phyloP scores from a whole-genome alignment of 1,284 basidiomycete species.

The Polyporus tsugae region DNA sequence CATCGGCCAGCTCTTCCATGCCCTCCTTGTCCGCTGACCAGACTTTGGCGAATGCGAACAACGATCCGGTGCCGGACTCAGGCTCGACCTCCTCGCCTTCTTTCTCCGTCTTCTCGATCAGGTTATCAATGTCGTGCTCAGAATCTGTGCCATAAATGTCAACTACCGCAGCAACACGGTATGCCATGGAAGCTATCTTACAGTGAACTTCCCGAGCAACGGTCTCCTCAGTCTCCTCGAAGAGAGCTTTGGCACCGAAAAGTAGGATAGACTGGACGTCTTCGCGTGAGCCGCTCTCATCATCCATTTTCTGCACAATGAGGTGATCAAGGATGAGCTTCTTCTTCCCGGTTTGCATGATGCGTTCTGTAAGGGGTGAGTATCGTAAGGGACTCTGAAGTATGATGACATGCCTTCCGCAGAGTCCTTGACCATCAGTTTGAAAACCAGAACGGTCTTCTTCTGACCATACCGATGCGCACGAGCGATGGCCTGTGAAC shows the following conservation, averaged over 20 bases:
- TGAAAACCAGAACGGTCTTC: constrained; percentile 90
- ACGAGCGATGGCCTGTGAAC: constrained; percentile 83
- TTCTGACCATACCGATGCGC: constrained; percentile 86
- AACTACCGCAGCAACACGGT: neutral
- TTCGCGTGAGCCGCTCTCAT: constrained; percentile 75
- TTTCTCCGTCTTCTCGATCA: constrained; percentile 85
- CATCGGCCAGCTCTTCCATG: constrained; percentile 71
- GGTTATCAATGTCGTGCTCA: constrained; percentile 80
- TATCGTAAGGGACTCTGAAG: neutral
- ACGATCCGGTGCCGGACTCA: constrained; percentile 52
- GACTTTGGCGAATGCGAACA: constrained; percentile 87
- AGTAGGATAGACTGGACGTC: constrained; percentile 85
- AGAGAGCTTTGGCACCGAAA: constrained; percentile 83
- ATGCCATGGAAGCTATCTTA: constrained; percentile 45
- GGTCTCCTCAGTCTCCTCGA: constrained; percentile 63
- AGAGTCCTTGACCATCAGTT: constrained; percentile 89
- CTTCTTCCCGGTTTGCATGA: constrained; percentile 89
- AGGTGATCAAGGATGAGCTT: constrained; percentile 92
- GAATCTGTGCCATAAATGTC: constrained; percentile 59
- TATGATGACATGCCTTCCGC: constrained; percentile 72
- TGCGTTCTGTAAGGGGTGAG: constrained; percentile 66
- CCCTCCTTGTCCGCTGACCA: constrained; percentile 83
- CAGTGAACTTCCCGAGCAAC: constrained; percentile 73
- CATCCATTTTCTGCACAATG: constrained; percentile 93
- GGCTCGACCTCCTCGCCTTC: constrained; percentile 68